A percentile compares a stretch with the other conserved stretches of the same genome.
Evolutionary conservation across 2,329 filamentous ascomycete genomes (phyloP).

Genomic region (Neonectria faginata): DNA sequence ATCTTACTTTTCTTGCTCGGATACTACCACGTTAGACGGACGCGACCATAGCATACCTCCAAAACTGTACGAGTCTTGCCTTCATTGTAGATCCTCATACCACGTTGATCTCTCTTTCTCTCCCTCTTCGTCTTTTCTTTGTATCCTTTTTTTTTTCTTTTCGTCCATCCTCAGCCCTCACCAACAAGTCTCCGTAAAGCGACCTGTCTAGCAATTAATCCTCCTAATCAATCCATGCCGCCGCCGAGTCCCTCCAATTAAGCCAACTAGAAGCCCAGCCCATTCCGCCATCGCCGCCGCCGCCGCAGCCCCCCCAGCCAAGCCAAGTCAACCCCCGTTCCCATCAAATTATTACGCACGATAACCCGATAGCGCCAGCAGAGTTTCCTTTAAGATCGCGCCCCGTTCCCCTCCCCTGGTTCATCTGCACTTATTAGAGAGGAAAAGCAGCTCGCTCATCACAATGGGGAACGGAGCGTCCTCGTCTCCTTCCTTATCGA

Average conservation of each 20-base stretch:
- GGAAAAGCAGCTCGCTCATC: not conserved
- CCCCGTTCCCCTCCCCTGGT: too few relatives aligned
- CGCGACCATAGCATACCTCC: not conserved
- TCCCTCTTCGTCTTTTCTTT: not conserved
- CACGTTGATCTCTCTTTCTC: slow-evolving; percentile 1
- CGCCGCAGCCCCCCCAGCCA: slow-evolving; percentile 7
- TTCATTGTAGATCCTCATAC: not conserved
- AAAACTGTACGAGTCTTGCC: not conserved
- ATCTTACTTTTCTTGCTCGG: not conserved
- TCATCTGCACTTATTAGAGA: not conserved
- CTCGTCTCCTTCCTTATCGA: too few relatives aligned
- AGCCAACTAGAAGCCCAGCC: slow-evolving; percentile 6
- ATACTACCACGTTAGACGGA: not conserved
- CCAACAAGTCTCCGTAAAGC: not conserved
- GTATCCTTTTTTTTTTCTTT: slow-evolving; percentile 3
- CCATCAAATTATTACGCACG: slow-evolving; percentile 22
- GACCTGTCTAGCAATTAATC: not conserved
- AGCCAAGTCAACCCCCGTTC: slow-evolving; percentile 12
- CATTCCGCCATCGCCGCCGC: not conserved
- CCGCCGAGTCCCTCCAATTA: not conserved
- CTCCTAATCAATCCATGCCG: not conserved
- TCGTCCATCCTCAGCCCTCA: not conserved
- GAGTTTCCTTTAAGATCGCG: slow-evolving; percentile 8
- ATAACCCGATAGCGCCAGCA: slow-evolving; percentile 16
- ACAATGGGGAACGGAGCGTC: not conserved